Conservation (phyloP, 2,329 filamentous ascomycete species). For the Periglandula ipomoeae region DNA sequence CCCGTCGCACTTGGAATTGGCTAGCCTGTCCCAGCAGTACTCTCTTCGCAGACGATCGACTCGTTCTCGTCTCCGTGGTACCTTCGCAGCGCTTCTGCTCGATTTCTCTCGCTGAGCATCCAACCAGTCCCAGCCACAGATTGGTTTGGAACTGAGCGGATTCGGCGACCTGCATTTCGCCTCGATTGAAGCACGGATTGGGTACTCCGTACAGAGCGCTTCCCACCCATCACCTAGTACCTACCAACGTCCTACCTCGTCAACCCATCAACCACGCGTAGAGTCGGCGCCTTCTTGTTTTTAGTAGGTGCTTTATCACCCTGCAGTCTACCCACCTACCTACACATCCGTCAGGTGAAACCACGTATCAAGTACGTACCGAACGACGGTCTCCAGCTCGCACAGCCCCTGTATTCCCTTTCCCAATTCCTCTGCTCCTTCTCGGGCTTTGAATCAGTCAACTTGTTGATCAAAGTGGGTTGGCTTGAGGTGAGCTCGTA, state of each 20-base stretch:
- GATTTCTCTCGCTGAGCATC: background rate
- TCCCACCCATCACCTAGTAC: background rate
- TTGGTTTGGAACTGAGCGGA: background rate
- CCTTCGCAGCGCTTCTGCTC: background rate
- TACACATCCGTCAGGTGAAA: background rate
- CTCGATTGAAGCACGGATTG: background rate
- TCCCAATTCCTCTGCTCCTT: background rate
- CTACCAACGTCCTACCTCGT: background rate
- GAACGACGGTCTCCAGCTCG: background rate
- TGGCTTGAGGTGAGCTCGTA: slow-evolving; percentile 1
- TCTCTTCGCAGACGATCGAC: background rate
- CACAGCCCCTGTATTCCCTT: background rate
- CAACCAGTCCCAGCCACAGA: background rate
- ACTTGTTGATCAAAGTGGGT: background rate
- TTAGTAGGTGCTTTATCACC: background rate
- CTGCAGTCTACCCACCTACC: background rate
- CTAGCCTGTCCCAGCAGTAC: background rate
- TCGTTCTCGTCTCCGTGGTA: background rate
- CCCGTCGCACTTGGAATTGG: background rate
- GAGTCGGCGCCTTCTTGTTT: background rate
- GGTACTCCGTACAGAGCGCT: background rate
- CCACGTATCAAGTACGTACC: background rate
- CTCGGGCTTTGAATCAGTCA: background rate
- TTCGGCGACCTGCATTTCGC: background rate
- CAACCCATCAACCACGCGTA: background rate